Conservation (phyloP, 345 rosid genomes). For the Eucalyptus leucophloia region DNA sequence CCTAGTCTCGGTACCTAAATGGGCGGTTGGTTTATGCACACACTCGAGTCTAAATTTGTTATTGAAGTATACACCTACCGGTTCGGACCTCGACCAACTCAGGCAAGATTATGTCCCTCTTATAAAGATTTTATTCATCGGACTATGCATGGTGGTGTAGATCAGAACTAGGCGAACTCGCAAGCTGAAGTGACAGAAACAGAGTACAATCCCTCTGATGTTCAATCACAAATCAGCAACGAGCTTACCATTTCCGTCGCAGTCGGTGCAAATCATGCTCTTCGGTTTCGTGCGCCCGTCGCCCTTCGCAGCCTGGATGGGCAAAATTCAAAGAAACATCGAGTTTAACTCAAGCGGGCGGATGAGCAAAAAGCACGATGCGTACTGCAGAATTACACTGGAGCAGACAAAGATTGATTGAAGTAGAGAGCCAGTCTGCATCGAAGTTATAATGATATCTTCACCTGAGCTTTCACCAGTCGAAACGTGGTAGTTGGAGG, state of each 20-base stretch:
- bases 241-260: constrained; percentile 35
- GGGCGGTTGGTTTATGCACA: neutral
- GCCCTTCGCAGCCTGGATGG: constrained; percentile 12
- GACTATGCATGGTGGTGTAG: neutral
- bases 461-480: neutral
- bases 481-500: neutral
- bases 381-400: neutral
- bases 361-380: neutral
- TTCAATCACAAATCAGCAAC: neutral
- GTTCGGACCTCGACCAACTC: neutral
- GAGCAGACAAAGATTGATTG: rapidly evolving
- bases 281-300: constrained; percentile 18
- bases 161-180: neutral
- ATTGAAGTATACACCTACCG: neutral
- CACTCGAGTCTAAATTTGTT: neutral
- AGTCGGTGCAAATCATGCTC: constrained; percentile 29
- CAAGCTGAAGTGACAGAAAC: neutral
- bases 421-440: neutral
- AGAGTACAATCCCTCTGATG: neutral
- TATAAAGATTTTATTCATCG: neutral
- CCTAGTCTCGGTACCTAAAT: neutral
- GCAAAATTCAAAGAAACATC: neutral
- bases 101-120: neutral
- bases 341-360: neutral
- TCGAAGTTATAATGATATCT: neutral